Conservation (phyloP, 2,329 filamentous ascomycete species). For the Penicillium griseofulvum region DNA sequence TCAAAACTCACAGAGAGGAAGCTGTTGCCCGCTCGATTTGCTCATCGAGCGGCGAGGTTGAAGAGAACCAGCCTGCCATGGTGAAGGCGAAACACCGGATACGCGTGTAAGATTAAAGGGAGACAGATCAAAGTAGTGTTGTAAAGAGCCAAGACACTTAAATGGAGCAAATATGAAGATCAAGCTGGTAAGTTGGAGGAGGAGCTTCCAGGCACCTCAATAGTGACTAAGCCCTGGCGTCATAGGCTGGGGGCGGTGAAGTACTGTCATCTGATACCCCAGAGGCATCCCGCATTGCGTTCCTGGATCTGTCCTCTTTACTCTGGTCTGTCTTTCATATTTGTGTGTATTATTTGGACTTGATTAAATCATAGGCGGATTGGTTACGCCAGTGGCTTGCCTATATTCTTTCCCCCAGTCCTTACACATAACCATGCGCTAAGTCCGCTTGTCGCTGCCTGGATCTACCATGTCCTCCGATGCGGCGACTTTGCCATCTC, state of each 20-base stretch:
- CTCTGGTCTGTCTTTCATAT: constrained; percentile 3
- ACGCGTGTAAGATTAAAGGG: background rate
- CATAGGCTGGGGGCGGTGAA: constrained; percentile 36
- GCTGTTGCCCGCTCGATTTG: constrained; percentile 94
- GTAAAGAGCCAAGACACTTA: constrained; percentile 10
- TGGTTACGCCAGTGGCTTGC: background rate
- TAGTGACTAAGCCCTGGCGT: constrained; percentile 34
- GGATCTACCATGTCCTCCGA: constrained; percentile 38
- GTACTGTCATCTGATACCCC: constrained; percentile 22
- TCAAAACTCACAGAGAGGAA: constrained; percentile 73
- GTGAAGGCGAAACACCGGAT: constrained; percentile 43
- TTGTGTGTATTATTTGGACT: constrained; percentile 7
- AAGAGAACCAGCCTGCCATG: constrained; percentile 97
- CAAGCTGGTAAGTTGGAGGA: constrained; percentile 17
- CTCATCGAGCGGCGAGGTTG: constrained; percentile 89
- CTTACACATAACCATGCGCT: constrained; percentile 27
- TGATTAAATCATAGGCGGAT: background rate
- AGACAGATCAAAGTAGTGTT: constrained; percentile 34
- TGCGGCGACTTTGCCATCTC: constrained; percentile 39
- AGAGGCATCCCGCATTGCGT: constrained; percentile 19
- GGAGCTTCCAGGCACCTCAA: constrained; percentile 20
- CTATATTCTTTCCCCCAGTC: background rate
- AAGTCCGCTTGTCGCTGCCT: constrained; percentile 16
- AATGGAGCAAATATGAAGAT: constrained; percentile 7
- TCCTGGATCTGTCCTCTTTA: constrained; percentile 18